phyloP scores from a whole-genome alignment of 768 basidiomycete genomes.

The Porphyrellus cyaneotinctus region DNA sequence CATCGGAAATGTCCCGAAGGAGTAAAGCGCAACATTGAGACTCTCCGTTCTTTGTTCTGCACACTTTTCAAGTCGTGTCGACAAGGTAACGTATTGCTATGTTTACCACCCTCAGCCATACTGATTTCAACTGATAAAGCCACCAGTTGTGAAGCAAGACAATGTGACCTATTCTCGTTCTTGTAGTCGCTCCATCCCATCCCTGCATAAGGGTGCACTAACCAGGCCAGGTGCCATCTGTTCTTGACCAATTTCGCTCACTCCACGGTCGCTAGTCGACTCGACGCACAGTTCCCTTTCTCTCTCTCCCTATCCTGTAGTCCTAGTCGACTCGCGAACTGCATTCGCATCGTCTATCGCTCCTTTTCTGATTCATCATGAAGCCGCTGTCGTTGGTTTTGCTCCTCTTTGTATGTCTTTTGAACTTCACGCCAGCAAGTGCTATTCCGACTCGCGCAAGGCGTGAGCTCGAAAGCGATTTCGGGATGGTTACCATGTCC shows the following conservation, averaged over 20 bases:
- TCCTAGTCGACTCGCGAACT: conserved; percentile 13
- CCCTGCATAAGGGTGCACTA: not conserved
- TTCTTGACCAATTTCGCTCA: conserved; percentile 4
- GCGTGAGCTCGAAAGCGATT: conserved; percentile 11
- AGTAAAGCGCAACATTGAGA: not conserved
- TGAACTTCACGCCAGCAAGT: conserved; percentile 37
- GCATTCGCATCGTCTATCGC: not conserved
- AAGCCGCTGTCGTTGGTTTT: conserved; percentile 46
- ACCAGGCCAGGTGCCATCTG: conserved; percentile 21
- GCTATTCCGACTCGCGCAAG: conserved; percentile 18
- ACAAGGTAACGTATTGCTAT: conserved; percentile 21
- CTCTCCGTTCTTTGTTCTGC: conserved; percentile 6
- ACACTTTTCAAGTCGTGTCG: conserved; percentile 5
- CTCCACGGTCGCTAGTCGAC: conserved; percentile 19
- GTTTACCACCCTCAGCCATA: not conserved
- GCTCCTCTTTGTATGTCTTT: conserved; percentile 49
- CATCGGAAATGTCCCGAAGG: not conserved
- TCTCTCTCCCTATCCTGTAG: not conserved
- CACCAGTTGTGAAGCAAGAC: not conserved
- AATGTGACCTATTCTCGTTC: not conserved
- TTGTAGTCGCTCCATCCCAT: not conserved
- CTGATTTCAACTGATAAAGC: not conserved
- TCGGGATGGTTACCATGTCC: conserved; percentile 40
- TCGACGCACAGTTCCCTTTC: conserved; percentile 5
- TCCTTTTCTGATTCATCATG: conserved; percentile 37